These are phyloP conservation scores for Fusarium sp. DNA, from an alignment of 2,329 filamentous ascomycete species.

Conservation along the genomic window DNA sequence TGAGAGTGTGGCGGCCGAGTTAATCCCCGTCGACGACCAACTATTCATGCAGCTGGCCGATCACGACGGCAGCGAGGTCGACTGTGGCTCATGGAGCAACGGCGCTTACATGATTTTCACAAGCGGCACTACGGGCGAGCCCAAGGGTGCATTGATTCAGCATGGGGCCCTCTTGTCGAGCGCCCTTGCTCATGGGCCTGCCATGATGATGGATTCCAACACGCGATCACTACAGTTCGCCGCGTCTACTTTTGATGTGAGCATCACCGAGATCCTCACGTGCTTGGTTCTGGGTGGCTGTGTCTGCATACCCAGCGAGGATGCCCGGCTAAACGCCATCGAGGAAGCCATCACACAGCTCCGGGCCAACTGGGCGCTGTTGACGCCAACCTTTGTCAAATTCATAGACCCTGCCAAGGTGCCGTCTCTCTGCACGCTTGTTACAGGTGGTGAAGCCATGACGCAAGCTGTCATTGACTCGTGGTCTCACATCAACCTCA, in stretches of 20 bases:
- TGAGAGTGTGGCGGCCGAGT: slow-evolving; percentile 13
- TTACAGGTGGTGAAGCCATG: slow-evolving; percentile 42
- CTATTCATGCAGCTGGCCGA: slow-evolving; percentile 16
- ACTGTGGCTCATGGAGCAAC: slow-evolving; percentile 18
- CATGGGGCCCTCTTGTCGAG: slow-evolving; percentile 37
- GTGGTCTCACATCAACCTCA: slow-evolving; percentile 40
- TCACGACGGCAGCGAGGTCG: not conserved
- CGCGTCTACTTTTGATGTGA: slow-evolving; percentile 48
- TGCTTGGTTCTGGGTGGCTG: slow-evolving; percentile 44
- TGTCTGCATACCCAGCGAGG: slow-evolving; percentile 53
- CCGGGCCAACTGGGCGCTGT: slow-evolving; percentile 33
- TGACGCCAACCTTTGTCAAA: slow-evolving; percentile 36
- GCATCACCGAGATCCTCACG: slow-evolving; percentile 40
- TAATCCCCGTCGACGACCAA: slow-evolving; percentile 32
- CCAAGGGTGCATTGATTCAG: slow-evolving; percentile 38
- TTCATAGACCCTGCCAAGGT: slow-evolving; percentile 35
- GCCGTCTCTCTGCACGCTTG: slow-evolving; percentile 33
- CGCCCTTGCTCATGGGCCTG: slow-evolving; percentile 31
- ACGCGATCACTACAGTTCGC: slow-evolving; percentile 50
- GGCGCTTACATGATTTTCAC: slow-evolving; percentile 43
- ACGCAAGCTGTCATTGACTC: slow-evolving; percentile 33
- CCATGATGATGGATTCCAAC: slow-evolving; percentile 38
- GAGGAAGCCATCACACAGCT: slow-evolving; percentile 30
- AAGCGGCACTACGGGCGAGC: slow-evolving; percentile 30
- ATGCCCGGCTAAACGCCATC: slow-evolving; percentile 52